These are phyloP conservation scores for Colletotrichum sansevieriae DNA, from an alignment of 2,329 filamentous ascomycete genomes.

Conservation along the genomic window DNA sequence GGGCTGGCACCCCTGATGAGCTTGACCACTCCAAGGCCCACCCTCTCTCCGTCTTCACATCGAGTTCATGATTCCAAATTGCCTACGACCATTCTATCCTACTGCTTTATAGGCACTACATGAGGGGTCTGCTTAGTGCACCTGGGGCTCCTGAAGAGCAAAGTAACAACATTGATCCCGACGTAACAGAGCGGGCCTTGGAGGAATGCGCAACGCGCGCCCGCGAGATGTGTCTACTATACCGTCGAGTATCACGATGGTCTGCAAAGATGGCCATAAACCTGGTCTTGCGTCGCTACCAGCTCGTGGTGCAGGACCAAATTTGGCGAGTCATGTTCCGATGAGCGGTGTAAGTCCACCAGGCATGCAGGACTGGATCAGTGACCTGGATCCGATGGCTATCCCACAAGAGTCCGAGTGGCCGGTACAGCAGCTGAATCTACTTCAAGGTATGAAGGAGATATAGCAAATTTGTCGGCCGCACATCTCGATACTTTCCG, in stretches of 20 bases:
- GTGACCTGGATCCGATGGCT: conserved; percentile 41
- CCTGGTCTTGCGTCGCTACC: neutral
- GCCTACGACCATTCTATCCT: conserved; percentile 55
- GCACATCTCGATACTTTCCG: too few species aligned
- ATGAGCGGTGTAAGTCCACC: neutral
- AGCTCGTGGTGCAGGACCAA: neutral
- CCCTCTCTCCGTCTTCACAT: conserved; percentile 51
- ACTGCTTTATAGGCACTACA: conserved; percentile 52
- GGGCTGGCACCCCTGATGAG: conserved; percentile 44
- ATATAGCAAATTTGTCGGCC: neutral
- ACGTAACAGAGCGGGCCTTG: conserved; percentile 31
- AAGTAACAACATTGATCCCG: conserved; percentile 10
- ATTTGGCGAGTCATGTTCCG: neutral
- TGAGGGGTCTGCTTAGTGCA: conserved; percentile 26
- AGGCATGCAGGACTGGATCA: conserved; percentile 43
- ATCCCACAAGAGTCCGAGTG: conserved; percentile 43
- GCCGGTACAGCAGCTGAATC: conserved; percentile 41
- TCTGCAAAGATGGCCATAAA: conserved; percentile 41
- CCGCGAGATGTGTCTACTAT: conserved; percentile 51
- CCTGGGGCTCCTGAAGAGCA: neutral
- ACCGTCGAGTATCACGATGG: conserved; percentile 49
- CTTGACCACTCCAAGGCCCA: conserved; percentile 40
- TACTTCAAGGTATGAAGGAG: conserved; percentile 41
- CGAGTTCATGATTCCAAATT: conserved; percentile 53
- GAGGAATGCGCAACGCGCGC: conserved; percentile 40